phyloP scores from a whole-genome alignment of 148 eudicot species.

The Vaccinium darrowii region DNA sequence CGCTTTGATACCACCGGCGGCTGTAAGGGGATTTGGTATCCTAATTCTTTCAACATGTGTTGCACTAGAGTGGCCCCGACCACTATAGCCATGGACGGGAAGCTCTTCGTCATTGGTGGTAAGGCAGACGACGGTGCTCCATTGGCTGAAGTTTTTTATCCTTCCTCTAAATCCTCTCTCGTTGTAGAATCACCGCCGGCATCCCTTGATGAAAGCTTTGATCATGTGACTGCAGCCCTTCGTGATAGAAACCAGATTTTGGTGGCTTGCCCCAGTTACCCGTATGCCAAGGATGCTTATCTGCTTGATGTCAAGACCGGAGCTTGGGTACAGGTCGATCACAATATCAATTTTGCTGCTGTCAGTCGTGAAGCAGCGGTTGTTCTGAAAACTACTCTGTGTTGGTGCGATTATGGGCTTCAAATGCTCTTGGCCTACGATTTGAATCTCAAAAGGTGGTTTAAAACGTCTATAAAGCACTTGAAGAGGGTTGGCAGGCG shows the following conservation, averaged over 20 bases:
- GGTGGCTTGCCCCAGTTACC: not conserved
- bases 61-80: too few relatives aligned
- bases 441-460: not conserved
- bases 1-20: too few relatives aligned
- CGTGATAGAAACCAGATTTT: not conserved
- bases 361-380: not conserved
- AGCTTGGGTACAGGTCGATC: not conserved
- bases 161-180: not conserved
- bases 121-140: too few relatives aligned
- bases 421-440: not conserved
- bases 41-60: too few relatives aligned
- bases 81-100: too few relatives aligned
- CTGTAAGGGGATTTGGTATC: too few relatives aligned
- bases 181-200: too few relatives aligned
- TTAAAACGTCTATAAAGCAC: not conserved
- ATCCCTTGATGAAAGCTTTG: not conserved
- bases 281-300: not conserved
- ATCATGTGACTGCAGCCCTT: not conserved
- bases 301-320: not conserved
- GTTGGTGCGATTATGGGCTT: not conserved
- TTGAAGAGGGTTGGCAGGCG: not conserved
- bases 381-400: not conserved
- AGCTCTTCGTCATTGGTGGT: too few relatives aligned
- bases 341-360: not conserved
- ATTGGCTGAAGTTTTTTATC: too few relatives aligned